phyloP scores from a whole-genome alignment of 768 basidiomycete species.

The Scleroderma citrinum region DNA sequence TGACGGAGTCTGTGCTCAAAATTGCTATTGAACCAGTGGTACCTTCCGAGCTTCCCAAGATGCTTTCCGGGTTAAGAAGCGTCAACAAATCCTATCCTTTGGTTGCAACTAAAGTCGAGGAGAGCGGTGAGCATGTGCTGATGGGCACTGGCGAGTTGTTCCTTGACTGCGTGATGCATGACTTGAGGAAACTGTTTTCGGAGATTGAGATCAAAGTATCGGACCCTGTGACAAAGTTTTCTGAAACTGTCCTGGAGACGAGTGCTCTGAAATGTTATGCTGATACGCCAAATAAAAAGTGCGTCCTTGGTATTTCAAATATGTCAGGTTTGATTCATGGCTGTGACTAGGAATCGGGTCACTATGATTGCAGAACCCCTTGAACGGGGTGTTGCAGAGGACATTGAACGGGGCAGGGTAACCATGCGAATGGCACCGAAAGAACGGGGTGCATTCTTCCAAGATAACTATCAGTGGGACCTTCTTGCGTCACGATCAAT shows the following conservation, averaged over 20 bases:
- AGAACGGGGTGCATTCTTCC: conserved; percentile 92
- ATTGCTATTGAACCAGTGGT: conserved; percentile 97
- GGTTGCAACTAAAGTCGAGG: conserved; percentile 92
- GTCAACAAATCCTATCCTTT: conserved; percentile 98
- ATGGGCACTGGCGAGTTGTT: conserved; percentile 97
- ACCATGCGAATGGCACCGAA: conserved; percentile 94
- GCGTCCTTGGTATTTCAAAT: conserved; percentile 24
- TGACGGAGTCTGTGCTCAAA: conserved; percentile 95
- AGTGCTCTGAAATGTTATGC: conserved; percentile 98
- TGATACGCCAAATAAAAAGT: conserved; percentile 99
- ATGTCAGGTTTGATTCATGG: conserved; percentile 8
- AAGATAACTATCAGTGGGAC: conserved; percentile 98
- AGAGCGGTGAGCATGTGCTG: conserved; percentile 95
- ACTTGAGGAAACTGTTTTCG: conserved; percentile 83
- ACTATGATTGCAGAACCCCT: conserved; percentile 99
- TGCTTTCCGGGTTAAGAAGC: conserved; percentile 93
- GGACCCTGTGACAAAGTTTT: conserved; percentile 97
- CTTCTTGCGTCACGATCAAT: conserved; percentile 94
- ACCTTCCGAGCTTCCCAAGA: conserved; percentile 96
- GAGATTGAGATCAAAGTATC: conserved; percentile 99
- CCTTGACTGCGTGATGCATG: conserved; percentile 95
- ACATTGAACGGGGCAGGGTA: conserved; percentile 89
- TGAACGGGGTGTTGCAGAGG: conserved; percentile 92
- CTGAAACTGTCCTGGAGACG: conserved; percentile 97
- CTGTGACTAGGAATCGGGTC: conserved; percentile 73